Evolutionary conservation across 768 basidiomycete species (phyloP).

Genomic region (Lactarius deliciosus): DNA sequence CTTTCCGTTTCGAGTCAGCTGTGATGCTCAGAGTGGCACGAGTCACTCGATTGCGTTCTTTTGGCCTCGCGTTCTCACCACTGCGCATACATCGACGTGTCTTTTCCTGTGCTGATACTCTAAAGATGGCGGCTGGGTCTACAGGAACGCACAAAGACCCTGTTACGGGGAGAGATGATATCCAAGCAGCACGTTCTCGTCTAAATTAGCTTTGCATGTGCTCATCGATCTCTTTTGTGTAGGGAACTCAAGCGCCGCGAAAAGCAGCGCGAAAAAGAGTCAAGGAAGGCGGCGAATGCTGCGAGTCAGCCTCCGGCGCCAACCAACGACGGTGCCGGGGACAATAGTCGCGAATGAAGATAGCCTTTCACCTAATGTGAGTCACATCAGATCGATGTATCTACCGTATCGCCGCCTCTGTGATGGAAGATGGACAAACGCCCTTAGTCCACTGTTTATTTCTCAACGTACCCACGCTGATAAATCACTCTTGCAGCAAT

Average conservation of each 20-base stretch:
- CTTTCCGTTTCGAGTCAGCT: constrained; percentile 6
- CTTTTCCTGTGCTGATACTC: background rate
- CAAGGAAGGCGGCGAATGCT: constrained; percentile 78
- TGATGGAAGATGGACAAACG: background rate
- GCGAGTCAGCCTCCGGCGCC: constrained; percentile 47
- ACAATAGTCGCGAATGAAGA: constrained; percentile 58
- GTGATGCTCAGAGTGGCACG: constrained; percentile 34
- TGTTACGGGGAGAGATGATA: constrained; percentile 92
- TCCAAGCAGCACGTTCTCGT: constrained; percentile 78
- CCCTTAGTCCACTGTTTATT: background rate
- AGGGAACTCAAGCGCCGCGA: constrained; percentile 94
- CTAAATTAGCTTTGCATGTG: constrained; percentile 28
- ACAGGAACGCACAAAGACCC: constrained; percentile 63
- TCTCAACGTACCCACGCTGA: background rate
- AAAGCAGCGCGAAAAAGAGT: constrained; percentile 72
- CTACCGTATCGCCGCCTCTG: background rate
- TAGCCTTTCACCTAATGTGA: constrained; percentile 87
- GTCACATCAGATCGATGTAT: constrained; percentile 36
- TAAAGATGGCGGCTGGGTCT: constrained; percentile 42
- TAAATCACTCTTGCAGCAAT: constrained; percentile 63
- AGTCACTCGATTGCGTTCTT: constrained; percentile 23
- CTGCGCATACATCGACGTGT: background rate
- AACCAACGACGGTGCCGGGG: constrained; percentile 37
- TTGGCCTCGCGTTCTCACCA: constrained; percentile 9
- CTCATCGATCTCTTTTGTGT: constrained; percentile 34